phyloP scores from a whole-genome alignment of 495 filamentous ascomycete species.

The Neurospora sp. region DNA sequence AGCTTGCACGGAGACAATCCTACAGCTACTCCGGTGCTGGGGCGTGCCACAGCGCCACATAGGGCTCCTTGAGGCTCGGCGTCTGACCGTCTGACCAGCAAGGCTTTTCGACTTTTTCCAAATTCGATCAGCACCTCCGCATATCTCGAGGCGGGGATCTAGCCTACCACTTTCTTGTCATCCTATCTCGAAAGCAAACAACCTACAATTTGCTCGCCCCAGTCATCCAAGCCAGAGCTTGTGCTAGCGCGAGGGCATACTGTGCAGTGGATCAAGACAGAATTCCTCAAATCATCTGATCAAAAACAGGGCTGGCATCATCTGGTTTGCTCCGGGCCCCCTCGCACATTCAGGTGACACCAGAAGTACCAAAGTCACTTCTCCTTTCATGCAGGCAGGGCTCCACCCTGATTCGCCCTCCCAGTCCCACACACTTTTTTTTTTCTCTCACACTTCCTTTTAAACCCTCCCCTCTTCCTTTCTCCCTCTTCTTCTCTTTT shows the following conservation, averaged over 20 bases:
- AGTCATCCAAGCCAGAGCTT: background rate
- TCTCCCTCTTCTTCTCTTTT: background rate
- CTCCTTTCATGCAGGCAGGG: background rate
- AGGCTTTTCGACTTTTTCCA: background rate
- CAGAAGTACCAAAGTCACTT: background rate
- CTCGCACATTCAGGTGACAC: background rate
- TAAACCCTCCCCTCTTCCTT: background rate
- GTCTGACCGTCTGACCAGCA: background rate
- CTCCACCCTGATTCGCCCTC: background rate
- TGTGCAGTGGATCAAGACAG: background rate
- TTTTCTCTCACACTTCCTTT: background rate
- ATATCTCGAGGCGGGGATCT: background rate
- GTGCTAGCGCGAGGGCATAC: background rate
- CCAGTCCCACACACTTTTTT: background rate
- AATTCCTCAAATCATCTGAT: background rate
- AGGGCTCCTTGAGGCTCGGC: background rate
- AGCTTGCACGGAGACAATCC: background rate
- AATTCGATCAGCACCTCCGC: background rate
- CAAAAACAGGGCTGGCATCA: background rate
- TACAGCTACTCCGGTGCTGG: background rate
- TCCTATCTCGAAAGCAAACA: background rate
- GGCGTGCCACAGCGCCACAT: background rate
- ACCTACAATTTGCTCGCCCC: background rate
- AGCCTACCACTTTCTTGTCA: background rate
- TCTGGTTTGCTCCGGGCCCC: background rate